Evolutionary conservation across 164 flowering plant genomes (phyloP).

Genomic region (Vitis cinerea): DNA sequence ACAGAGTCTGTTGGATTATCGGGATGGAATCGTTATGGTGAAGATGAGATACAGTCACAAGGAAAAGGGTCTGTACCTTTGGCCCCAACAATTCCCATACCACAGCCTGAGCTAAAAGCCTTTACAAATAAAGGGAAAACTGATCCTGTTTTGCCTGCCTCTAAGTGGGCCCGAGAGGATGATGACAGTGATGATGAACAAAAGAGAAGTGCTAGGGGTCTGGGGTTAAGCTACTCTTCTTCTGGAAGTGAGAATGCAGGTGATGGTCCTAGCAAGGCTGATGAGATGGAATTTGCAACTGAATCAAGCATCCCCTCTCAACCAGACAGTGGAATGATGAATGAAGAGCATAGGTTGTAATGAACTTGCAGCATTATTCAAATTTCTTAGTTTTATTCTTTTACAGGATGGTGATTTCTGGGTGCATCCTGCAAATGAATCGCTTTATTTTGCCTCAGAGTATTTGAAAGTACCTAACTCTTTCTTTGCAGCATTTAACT

Average conservation of each 20-base stretch:
- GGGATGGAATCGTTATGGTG: conserved; percentile 56
- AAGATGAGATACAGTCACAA: conserved; percentile 39
- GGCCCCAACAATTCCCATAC: conserved; percentile 45
- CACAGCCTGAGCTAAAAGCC: conserved; percentile 61
- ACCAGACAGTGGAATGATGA: conserved; percentile 63
- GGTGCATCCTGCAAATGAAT: not conserved
- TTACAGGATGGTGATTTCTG: not conserved
- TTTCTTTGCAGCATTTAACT: no score
- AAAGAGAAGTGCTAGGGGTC: conserved; percentile 45
- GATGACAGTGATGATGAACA: conserved; percentile 86
- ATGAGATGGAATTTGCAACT: conserved; percentile 46
- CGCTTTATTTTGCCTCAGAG: no score
- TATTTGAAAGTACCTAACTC: no score
- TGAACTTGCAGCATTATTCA: not conserved
- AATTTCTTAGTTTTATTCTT: not conserved
- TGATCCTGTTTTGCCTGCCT: conserved; percentile 69
- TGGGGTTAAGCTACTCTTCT: conserved; percentile 88
- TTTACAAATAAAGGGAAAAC: conserved; percentile 57
- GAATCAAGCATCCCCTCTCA: conserved; percentile 48
- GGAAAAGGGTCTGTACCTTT: conserved; percentile 31
- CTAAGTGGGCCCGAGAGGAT: conserved; percentile 97
- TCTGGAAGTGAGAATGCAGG: conserved; percentile 92
- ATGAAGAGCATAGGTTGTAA: conserved; percentile 82
- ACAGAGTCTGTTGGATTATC: conserved; percentile 42
- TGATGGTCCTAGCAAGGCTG: conserved; percentile 46